Percentiles rank a stretch among this genome's conserved stretches.
These are phyloP conservation scores for Rhynchosporium agropyri DNA, from an alignment of 2,329 filamentous ascomycete species.

Conservation along the genomic window DNA sequence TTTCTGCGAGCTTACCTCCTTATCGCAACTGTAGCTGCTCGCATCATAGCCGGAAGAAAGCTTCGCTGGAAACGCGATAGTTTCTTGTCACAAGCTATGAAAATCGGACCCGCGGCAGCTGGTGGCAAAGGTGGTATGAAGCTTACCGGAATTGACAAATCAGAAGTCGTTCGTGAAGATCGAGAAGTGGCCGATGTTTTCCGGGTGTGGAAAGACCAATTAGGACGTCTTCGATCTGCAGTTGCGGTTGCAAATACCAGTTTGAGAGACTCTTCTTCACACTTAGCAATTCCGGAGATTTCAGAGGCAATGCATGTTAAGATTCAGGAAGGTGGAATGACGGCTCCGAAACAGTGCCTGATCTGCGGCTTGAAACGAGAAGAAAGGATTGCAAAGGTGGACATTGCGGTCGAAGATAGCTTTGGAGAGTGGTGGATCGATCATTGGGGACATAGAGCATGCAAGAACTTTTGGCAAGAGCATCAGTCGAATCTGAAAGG, in stretches of 20 bases:
- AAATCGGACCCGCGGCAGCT: slow-evolving; percentile 73
- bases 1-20: slow-evolving; percentile 68
- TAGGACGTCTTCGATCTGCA: slow-evolving; percentile 73
- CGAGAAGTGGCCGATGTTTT: slow-evolving; percentile 80
- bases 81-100: slow-evolving; percentile 83
- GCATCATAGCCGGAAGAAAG: slow-evolving; percentile 81
- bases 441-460: slow-evolving; percentile 79
- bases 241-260: slow-evolving; percentile 65
- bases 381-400: slow-evolving; percentile 74
- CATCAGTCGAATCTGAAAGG: slow-evolving; percentile 72
- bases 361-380: slow-evolving; percentile 88
- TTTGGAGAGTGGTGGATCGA: slow-evolving; percentile 98
- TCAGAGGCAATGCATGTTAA: slow-evolving; percentile 68
- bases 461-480: slow-evolving; percentile 82
- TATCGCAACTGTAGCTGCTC: slow-evolving; percentile 69
- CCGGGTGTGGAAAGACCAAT: slow-evolving; percentile 71
- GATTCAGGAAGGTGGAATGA: slow-evolving; percentile 71
- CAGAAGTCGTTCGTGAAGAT: slow-evolving; percentile 80
- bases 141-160: slow-evolving; percentile 80
- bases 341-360: slow-evolving; percentile 74
- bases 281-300: slow-evolving; percentile 66
- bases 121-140: slow-evolving; percentile 89
- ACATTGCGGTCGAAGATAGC: slow-evolving; percentile 76
- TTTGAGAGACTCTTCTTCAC: slow-evolving; percentile 38
- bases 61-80: slow-evolving; percentile 89